Conservation (phyloP, 1,139 yeast species). For the Trichomonascaceae sp. region DNA sequence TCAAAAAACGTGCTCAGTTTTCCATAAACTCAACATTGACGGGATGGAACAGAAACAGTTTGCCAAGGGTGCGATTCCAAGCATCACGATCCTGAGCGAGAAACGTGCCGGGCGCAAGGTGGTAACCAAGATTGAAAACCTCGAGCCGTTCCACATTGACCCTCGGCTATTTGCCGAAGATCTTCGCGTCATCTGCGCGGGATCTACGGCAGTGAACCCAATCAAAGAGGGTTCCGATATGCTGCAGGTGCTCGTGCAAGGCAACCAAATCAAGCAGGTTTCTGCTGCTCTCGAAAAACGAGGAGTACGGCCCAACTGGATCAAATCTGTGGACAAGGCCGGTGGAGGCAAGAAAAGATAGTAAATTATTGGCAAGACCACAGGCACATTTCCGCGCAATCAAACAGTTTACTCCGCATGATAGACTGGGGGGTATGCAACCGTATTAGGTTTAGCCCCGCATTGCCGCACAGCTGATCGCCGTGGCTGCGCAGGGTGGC, state of each 20-base stretch:
- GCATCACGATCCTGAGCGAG: conserved; percentile 54
- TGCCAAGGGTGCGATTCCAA: conserved; percentile 55
- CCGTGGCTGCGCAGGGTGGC: too few relatives aligned
- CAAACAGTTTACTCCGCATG: too few relatives aligned
- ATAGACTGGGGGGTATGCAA: too few relatives aligned
- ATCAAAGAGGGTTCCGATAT: conserved; percentile 27
- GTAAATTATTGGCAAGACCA: too few relatives aligned
- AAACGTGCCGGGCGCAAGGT: conserved; percentile 72
- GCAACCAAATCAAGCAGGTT: conserved; percentile 64
- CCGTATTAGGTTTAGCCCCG: too few relatives aligned
- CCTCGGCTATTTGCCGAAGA: conserved; percentile 55
- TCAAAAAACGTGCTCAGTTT: conserved; percentile 41
- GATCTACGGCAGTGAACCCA: conserved; percentile 66
- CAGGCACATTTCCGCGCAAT: too few relatives aligned
- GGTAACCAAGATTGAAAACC: conserved; percentile 56
- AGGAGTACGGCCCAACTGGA: conserved; percentile 60
- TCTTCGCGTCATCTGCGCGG: conserved; percentile 71
- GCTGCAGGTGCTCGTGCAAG: conserved; percentile 73
- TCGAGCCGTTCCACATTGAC: conserved; percentile 56
- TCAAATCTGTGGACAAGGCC: conserved; percentile 48
- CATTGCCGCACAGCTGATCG: too few relatives aligned
- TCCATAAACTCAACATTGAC: conserved; percentile 40
- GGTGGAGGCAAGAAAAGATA: too few relatives aligned
- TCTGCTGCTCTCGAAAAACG: conserved; percentile 43
- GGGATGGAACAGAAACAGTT: conserved; percentile 17